Evolutionary conservation across 1,139 yeast genomes (phyloP), one percentile per base, ranked within the genome.

Genomic region (Lodderomyces elongisporus): DNA sequence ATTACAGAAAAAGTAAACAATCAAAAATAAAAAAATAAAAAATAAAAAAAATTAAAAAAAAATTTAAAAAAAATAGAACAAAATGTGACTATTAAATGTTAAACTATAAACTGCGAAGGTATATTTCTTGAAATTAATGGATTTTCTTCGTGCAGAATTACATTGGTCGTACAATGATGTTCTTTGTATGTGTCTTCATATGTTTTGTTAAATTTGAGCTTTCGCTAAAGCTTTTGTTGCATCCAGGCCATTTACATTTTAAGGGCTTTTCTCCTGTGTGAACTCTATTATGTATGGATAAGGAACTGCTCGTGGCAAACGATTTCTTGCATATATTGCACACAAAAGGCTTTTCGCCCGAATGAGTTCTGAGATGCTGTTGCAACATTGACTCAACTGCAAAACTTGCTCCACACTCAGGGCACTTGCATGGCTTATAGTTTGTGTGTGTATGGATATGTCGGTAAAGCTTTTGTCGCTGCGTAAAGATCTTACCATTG

Each of bases 381-480:
- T 70, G 65, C 33, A 84, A 61, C 68, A 79, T 77, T 17, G 76
- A 54, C 28, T 77, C 80, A 16, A 79, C 81, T 7, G 85, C 83
- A 59, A 89, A 88, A 14, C 66, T 54, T 38, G 80, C 76, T 6
- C 76, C 77, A 54, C 96, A 88, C 1, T 72, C 55, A 3, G 66
- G 56, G 57, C 96, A 88, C 41, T 62, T 58, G 52, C 74, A 83
- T 0, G 95, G 95, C 51, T 79, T 81, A 56, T 81, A 77, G 41
- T 82, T 79, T 1, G 97, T 85, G 55, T 91, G 98, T 3, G 83
- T 80, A 52, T 84, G 93, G 30, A 91, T 62, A 57, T 91, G 98
- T 30, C 98, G 74, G 17, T 83, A 60, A 13, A 88, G 64, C 55
- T 91, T 91, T 48, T 91, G 98, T 26, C 93, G 68, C 52, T 91